Evolutionary conservation across 352 stramenopile species (phyloP), one percentile per base, ranked within the genome.

Genomic region (Blastocystis sp.): DNA sequence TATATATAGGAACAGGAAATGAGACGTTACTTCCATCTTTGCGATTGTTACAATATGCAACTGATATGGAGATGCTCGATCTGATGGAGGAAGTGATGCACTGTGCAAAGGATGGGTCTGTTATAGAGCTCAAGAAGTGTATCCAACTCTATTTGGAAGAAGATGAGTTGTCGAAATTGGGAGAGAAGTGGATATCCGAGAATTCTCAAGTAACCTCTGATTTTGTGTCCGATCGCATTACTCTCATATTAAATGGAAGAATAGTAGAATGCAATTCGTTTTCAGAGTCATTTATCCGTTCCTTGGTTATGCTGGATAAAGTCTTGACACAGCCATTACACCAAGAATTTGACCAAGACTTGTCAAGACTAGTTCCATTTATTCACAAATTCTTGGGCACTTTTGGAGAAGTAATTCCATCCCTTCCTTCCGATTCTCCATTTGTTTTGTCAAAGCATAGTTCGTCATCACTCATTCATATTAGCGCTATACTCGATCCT

Each of bases 401-500:
- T 34, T 39, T 94, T 81, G 90, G 62, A 65, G 2, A 20, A 18
- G 1, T 75, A 43, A 4, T 18, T 94, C 55, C 63, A 87, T 43
- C 47, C 53, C 50, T 90, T 94, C 24, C 59, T 93, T 3, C 90
- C 91, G 39, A 91, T 87, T 41, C 87, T 73, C 5, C 93, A 65
- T 43, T 90, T 91, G 66, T 63, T 92, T 9, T 68, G 55, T n/a
- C 30, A 64, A 16, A 56, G 93, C 16, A 47, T 93, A 41, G 24
- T 92, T 30, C 54, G 93, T 5, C 18, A 91, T 0, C 92, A 94
- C 92, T 91, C 2, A 90, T 97, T 30, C 79, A 91, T 9, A 92
- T 97, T 8, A 89, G 91, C 54, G 94, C 94, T 0, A 94, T 97
- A 59, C 76, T 98, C 26, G 95, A 98, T 65, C 96, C 96, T 3